A percentile compares a stretch with the other conserved stretches of the same genome.
Conservation (phyloP, 345 rosid genomes). For the Citrus medica region DNA sequence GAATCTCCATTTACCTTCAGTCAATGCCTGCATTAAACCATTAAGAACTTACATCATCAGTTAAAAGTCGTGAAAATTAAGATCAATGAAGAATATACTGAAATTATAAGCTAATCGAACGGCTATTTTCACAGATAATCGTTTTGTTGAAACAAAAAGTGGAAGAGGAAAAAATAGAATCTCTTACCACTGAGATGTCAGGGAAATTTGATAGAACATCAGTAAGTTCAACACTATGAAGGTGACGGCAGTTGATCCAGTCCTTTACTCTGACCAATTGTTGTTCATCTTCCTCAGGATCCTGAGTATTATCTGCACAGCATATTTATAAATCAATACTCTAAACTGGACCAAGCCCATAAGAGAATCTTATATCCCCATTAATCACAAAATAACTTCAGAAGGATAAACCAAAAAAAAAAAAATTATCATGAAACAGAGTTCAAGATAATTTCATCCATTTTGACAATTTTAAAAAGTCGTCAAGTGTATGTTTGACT, state of each 20-base stretch:
- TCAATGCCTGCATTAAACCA: conserved; percentile 57
- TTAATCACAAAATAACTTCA: neutral
- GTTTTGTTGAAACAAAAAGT: neutral
- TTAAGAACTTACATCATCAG: conserved; percentile 8
- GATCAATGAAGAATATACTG: conserved; percentile 7
- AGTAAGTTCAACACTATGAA: conserved; percentile 53
- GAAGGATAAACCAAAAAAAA: neutral
- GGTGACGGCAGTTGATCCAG: conserved; percentile 60
- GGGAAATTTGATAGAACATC: conserved; percentile 81
- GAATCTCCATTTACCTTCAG: conserved; percentile 57
- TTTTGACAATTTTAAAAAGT: neutral
- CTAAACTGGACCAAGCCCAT: neutral
- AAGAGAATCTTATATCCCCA: neutral
- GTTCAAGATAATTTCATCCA: neutral
- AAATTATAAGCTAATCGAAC: neutral
- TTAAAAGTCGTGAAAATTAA: neutral
- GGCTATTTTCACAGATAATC: neutral
- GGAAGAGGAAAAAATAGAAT: neutral
- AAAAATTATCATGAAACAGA: neutral
- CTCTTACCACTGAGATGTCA: conserved; percentile 72
- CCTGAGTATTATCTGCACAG: conserved; percentile 71
- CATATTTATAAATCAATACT: conserved; percentile 6
- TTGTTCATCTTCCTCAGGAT: conserved; percentile 75
- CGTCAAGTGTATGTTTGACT: neutral
- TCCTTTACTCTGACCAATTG: conserved; percentile 76